Percentiles rank a stretch among this genome's conserved stretches.
These are phyloP conservation scores for Steccherinum ochraceum DNA, from an alignment of 768 basidiomycete species.

Conservation along the genomic window DNA sequence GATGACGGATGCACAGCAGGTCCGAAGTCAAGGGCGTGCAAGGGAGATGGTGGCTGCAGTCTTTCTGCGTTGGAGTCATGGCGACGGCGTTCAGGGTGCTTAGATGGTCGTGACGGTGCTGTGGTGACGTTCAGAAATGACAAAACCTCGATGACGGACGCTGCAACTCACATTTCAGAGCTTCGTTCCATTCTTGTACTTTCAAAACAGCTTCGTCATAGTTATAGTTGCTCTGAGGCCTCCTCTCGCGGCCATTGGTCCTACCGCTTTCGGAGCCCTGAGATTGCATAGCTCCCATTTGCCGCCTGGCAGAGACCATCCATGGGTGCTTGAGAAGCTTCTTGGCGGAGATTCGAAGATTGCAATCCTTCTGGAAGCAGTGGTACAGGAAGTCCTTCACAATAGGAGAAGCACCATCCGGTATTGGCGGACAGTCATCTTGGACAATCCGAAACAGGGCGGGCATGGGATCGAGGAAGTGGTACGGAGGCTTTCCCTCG, in stretches of 20 bases:
- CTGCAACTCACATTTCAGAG: conserved; percentile 67
- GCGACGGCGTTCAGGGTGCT: conserved; percentile 44
- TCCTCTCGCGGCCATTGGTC: conserved; percentile 29
- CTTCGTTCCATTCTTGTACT: conserved; percentile 99
- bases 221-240: conserved; percentile 74
- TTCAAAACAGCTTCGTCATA: conserved; percentile 91
- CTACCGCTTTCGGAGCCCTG: conserved; percentile 7
- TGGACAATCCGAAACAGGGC: conserved; percentile 98
- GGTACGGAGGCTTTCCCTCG: conserved; percentile 90
- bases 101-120: conserved; percentile 75
- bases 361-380: conserved; percentile 97
- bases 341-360: conserved; percentile 89
- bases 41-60: conserved; percentile 34
- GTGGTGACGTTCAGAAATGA: conserved; percentile 5
- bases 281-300: conserved; percentile 39
- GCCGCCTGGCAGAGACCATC: conserved; percentile 85
- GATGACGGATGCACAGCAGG: conserved; percentile 14
- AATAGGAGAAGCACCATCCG: conserved; percentile 89
- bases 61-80: conserved; percentile 23
- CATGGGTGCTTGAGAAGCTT: conserved; percentile 92
- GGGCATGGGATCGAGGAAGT: conserved; percentile 95
- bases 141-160: too few relatives aligned
- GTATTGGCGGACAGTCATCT: conserved; percentile 95
- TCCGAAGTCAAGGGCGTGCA: conserved; percentile 9
- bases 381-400: conserved; percentile 96